A percentile compares a stretch with the other conserved stretches of the same genome.
Conservation (phyloP, 345 rosid genomes). For the Toxicodendron radicans region DNA sequence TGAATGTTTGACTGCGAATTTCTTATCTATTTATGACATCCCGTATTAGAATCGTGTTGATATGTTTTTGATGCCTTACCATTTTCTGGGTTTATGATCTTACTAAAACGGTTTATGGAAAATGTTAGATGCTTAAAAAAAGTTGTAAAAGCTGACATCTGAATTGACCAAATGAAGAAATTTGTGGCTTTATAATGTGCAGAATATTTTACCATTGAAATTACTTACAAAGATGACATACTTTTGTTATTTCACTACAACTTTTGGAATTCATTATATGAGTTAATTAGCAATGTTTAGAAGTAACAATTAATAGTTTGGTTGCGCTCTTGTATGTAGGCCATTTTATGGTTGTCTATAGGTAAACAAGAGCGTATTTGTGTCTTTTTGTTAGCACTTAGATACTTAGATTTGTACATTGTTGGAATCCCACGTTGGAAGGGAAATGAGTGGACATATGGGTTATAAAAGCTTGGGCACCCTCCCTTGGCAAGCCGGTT, state of each 20-base stretch:
- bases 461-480: too few relatives aligned
- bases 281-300: background rate
- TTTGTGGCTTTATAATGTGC: background rate
- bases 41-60: background rate
- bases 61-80: background rate
- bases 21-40: background rate
- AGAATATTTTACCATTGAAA: background rate
- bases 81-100: background rate
- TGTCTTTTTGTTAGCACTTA: background rate
- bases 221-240: background rate
- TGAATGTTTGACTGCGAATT: background rate
- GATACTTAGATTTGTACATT: background rate
- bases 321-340: background rate
- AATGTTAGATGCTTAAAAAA: background rate
- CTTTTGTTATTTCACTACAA: background rate
- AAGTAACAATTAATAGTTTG: background rate
- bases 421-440: too few relatives aligned
- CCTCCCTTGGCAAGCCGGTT: too few relatives aligned
- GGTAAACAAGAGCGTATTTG: background rate
- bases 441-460: too few relatives aligned
- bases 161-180: background rate
- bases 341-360: background rate
- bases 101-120: background rate
- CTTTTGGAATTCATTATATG: background rate
- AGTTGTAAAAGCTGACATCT: background rate